These are phyloP conservation scores for Telfairia occidentalis DNA, from an alignment of 331 rosid species.

Conservation along the genomic window DNA sequence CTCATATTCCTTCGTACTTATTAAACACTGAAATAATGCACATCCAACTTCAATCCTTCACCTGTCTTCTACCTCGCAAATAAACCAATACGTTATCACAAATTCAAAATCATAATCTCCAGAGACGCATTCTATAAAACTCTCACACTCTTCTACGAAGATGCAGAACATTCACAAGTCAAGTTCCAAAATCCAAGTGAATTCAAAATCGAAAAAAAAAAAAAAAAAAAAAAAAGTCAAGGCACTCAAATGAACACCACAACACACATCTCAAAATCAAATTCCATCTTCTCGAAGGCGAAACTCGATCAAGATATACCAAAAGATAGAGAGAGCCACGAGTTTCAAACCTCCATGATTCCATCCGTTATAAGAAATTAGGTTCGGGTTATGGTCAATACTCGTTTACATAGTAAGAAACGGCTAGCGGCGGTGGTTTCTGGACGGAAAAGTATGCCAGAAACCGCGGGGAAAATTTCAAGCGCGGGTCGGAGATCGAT, in stretches of 20 bases:
- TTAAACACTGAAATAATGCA: not conserved
- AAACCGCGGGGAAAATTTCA: not conserved
- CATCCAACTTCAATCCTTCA: not conserved
- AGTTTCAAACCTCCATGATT: not conserved
- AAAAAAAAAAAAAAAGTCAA: not conserved
- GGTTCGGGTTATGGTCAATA: not conserved
- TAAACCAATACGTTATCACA: not conserved
- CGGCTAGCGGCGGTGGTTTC: not conserved
- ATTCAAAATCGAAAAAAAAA: not conserved
- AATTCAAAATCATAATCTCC: not conserved
- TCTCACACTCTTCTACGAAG: not conserved
- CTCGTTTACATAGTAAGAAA: not conserved
- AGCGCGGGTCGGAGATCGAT: not conserved
- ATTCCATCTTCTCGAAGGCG: not conserved
- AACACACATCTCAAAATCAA: not conserved
- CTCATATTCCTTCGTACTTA: conserved; percentile 1
- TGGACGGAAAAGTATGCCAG: not conserved
- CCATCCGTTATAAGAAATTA: not conserved
- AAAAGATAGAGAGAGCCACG: not conserved
- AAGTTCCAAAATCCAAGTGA: not conserved
- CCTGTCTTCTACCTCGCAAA: not conserved
- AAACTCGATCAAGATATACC: not conserved
- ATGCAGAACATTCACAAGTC: not conserved
- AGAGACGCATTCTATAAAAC: not conserved
- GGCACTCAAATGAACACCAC: not conserved